Percentiles rank a stretch among this genome's conserved stretches.
phyloP scores from a whole-genome alignment of 176 grass and related monocot genomes.

The Oryza punctata region DNA sequence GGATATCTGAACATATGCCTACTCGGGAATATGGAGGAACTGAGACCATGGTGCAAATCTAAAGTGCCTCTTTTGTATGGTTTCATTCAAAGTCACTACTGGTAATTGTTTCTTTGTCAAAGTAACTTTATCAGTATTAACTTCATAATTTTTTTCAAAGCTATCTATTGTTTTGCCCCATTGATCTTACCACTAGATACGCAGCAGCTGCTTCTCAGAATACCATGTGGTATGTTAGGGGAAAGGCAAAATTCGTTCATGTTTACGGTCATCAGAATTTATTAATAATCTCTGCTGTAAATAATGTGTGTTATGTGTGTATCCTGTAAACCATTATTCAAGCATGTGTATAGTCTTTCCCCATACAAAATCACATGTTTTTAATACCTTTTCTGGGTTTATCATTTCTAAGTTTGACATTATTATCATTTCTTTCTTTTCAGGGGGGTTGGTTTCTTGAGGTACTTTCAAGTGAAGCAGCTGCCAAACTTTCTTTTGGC shows the following conservation, averaged over 20 bases:
- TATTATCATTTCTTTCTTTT: conserved; percentile 29
- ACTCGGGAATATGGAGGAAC: conserved; percentile 39
- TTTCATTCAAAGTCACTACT: conserved; percentile 91
- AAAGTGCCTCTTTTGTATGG: conserved; percentile 85
- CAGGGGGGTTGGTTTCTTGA: conserved; percentile 95
- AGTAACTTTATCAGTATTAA: conserved; percentile 19
- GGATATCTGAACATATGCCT: conserved; percentile 89
- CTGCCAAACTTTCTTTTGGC: conserved; percentile 97
- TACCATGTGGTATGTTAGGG: background rate
- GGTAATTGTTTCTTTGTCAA: conserved; percentile 55
- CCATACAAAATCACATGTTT: conserved; percentile 10
- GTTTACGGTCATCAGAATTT: conserved; percentile 13
- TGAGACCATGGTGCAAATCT: conserved; percentile 78
- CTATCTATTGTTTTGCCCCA: background rate
- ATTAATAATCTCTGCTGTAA: background rate
- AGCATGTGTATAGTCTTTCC: background rate
- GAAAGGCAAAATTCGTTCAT: background rate
- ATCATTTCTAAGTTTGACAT: conserved; percentile 9
- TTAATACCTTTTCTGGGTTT: background rate
- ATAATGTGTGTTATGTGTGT: too few species aligned
- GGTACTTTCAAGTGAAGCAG: conserved; percentile 97
- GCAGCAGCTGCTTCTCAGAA: background rate
- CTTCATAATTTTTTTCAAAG: conserved; percentile 11
- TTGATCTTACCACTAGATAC: background rate
- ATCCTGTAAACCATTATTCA: background rate